Evolutionary conservation across 1,284 basidiomycete species (phyloP).

Genomic region (Crepidotus sp.): DNA sequence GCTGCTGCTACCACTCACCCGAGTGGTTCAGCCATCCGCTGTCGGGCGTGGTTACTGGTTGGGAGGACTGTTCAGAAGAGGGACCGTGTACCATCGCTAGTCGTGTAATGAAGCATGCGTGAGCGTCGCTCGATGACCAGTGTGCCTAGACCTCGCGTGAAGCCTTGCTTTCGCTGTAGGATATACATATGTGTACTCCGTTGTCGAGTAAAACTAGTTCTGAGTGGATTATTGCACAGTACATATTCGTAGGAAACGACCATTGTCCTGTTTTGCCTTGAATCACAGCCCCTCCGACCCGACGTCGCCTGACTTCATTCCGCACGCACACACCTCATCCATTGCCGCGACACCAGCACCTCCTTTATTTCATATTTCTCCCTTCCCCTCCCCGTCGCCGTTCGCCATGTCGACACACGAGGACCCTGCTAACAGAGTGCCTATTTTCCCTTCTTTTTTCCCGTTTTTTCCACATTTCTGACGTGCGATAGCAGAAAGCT

Average conservation of each 20-base stretch:
- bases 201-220: neutral
- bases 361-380: neutral
- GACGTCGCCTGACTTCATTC: neutral
- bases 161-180: too few relatives aligned
- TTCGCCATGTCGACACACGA: constrained; percentile 9
- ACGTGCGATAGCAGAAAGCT: constrained; percentile 33
- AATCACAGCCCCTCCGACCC: constrained; percentile 5
- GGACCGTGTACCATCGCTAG: too few relatives aligned
- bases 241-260: neutral
- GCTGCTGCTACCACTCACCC: too few relatives aligned
- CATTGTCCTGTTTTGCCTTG: constrained; percentile 5
- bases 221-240: neutral
- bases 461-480: constrained; percentile 16
- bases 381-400: neutral
- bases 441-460: constrained; percentile 19
- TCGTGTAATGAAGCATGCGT: too few relatives aligned
- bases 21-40: too few relatives aligned
- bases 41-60: too few relatives aligned
- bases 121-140: too few relatives aligned
- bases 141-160: too few relatives aligned
- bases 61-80: too few relatives aligned
- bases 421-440: constrained; percentile 9
- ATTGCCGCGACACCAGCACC: neutral
- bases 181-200: too few relatives aligned
- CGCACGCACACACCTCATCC: neutral